Percentiles rank a stretch among this genome's conserved stretches.
phyloP scores from a whole-genome alignment of 1,139 yeast genomes.

The Meyerozyma guilliermondii region DNA sequence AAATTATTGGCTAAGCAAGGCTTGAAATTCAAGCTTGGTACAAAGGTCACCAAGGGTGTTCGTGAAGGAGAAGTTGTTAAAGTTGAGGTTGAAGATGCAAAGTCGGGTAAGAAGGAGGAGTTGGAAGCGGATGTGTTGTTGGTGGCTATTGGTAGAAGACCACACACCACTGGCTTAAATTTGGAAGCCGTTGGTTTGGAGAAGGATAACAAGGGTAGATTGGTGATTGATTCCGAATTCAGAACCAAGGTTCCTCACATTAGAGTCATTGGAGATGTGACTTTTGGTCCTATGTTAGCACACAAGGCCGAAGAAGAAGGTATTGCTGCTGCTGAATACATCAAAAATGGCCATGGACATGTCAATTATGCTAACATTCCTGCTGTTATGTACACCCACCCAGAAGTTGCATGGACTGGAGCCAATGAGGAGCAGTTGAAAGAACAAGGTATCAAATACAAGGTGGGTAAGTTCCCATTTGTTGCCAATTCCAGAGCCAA shows the following conservation, averaged over 20 bases:
- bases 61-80: slow-evolving; percentile 86
- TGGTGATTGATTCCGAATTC: slow-evolving; percentile 91
- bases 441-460: slow-evolving; percentile 88
- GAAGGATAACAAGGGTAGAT: slow-evolving; percentile 84
- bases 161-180: slow-evolving; percentile 85
- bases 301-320: slow-evolving; percentile 99
- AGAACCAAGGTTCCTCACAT: slow-evolving; percentile 90
- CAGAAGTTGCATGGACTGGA: slow-evolving; percentile 99
- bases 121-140: slow-evolving; percentile 88
- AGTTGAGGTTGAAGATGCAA: slow-evolving; percentile 84
- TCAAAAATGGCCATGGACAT: slow-evolving; percentile 93
- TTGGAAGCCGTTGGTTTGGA: slow-evolving; percentile 88
- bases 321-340: slow-evolving; percentile 94
- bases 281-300: slow-evolving; percentile 98
- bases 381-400: slow-evolving; percentile 97
- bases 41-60: slow-evolving; percentile 83
- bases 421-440: slow-evolving; percentile 93
- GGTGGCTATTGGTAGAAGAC: slow-evolving; percentile 99
- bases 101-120: slow-evolving; percentile 74
- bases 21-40: slow-evolving; percentile 83
- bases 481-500: slow-evolving; percentile 99
- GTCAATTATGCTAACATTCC: slow-evolving; percentile 98
- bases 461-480: slow-evolving; percentile 97
- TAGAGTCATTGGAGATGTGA: slow-evolving; percentile 96
- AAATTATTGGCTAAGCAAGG: slow-evolving; percentile 94